Conservation (phyloP, 1,284 basidiomycete genomes). For the Kwoniella shivajii region DNA sequence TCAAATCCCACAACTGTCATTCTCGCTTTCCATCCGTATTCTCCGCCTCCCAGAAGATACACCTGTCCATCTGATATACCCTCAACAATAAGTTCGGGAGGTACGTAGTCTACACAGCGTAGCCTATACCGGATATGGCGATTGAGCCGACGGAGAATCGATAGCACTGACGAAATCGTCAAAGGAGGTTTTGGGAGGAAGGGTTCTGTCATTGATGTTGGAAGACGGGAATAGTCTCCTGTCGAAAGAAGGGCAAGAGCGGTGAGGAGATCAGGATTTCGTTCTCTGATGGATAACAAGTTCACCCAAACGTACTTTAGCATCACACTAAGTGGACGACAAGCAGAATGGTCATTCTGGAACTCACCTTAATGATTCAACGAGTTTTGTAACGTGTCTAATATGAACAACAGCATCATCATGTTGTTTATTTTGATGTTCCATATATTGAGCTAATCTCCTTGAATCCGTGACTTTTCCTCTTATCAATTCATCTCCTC, state of each 20-base stretch:
- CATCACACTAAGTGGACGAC: not conserved
- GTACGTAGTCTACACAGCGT: conserved; percentile 44
- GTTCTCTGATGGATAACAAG: conserved; percentile 25
- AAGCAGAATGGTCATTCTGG: not conserved
- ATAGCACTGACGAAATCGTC: conserved; percentile 33
- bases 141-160: conserved; percentile 39
- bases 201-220: conserved; percentile 37
- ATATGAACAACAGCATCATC: conserved; percentile 43
- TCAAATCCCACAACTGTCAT: conserved; percentile 46
- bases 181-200: conserved; percentile 37
- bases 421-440: conserved; percentile 50
- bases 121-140: conserved; percentile 45
- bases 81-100: conserved; percentile 40
- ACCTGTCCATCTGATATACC: conserved; percentile 42
- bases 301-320: not conserved
- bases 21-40: conserved; percentile 40
- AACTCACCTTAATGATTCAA: conserved; percentile 44
- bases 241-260: conserved; percentile 37
- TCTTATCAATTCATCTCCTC: conserved; percentile 8
- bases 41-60: conserved; percentile 34
- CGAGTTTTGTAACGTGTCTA: conserved; percentile 33
- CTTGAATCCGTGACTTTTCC: conserved; percentile 50
- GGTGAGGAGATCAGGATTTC: conserved; percentile 49
- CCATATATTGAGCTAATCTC: conserved; percentile 43
- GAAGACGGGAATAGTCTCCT: conserved; percentile 42